A percentile compares a stretch with the other conserved stretches of the same genome.
Conservation (phyloP, 164 flowering plant species). For the Annona squamosa region DNA sequence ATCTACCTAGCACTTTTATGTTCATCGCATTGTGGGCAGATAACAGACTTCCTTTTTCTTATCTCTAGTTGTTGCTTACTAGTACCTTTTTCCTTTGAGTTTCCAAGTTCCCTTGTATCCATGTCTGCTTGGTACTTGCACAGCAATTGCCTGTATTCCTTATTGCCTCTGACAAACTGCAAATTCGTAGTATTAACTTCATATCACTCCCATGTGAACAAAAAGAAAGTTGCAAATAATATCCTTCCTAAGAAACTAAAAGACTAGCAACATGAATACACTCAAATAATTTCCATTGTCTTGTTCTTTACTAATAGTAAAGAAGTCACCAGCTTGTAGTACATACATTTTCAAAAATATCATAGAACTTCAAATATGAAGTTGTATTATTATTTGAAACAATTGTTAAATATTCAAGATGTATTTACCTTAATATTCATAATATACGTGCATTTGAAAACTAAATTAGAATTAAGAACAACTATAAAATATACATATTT, state of each 20-base stretch:
- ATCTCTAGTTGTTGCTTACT: background rate
- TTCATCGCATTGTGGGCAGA: constrained; percentile 2
- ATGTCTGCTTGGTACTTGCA: constrained; percentile 4
- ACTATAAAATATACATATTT: too few relatives aligned
- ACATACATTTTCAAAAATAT: constrained; percentile 21
- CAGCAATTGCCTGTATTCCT: constrained; percentile 5
- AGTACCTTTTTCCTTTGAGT: background rate
- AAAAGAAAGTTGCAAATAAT: background rate
- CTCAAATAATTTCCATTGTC: constrained; percentile 29
- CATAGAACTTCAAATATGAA: constrained; percentile 12
- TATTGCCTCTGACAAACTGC: constrained; percentile 24
- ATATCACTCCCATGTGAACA: background rate
- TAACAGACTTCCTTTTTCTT: background rate
- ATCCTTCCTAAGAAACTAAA: background rate
- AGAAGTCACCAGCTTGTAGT: constrained; percentile 24
- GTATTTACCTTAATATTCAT: too few relatives aligned
- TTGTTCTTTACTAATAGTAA: constrained; percentile 23
- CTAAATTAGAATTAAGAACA: too few relatives aligned
- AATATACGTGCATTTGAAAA: too few relatives aligned
- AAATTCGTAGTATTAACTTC: constrained; percentile 1
- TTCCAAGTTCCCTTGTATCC: background rate
- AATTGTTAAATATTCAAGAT: too few relatives aligned
- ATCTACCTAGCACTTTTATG: background rate
- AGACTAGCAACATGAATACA: background rate
- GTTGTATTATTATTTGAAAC: too few relatives aligned